Conservation (phyloP, 495 filamentous ascomycete species). For the Astrothelium subdiscretum region DNA sequence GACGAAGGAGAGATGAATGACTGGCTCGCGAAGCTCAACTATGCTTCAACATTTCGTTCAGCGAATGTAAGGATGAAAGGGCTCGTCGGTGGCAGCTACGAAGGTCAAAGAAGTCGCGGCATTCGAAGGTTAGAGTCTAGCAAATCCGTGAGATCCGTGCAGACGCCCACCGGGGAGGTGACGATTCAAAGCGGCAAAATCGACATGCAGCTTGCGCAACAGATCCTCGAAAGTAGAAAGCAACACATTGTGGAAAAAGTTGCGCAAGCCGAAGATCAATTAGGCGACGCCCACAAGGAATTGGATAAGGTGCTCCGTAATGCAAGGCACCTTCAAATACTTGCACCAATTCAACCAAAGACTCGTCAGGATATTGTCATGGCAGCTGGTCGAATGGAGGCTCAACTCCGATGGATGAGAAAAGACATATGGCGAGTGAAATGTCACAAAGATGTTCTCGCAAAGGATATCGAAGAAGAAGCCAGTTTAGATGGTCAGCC, state of each 20-base stretch:
- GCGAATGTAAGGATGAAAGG: constrained; percentile 86
- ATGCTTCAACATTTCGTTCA: constrained; percentile 84
- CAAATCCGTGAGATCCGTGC: constrained; percentile 45
- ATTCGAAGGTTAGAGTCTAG: constrained; percentile 55
- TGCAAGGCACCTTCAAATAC: constrained; percentile 79
- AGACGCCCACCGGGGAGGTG: constrained; percentile 59
- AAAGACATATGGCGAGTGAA: constrained; percentile 88
- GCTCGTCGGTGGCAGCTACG: constrained; percentile 72
- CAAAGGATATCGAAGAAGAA: constrained; percentile 76
- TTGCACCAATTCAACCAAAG: constrained; percentile 77
- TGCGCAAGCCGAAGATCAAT: constrained; percentile 67
- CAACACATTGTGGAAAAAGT: constrained; percentile 77
- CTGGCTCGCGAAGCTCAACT: constrained; percentile 93
- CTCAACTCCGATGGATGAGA: constrained; percentile 83
- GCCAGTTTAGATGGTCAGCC: constrained; percentile 15
- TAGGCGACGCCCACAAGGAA: constrained; percentile 58
- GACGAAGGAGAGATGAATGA: constrained; percentile 88
- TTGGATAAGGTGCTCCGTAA: constrained; percentile 77
- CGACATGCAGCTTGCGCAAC: constrained; percentile 66
- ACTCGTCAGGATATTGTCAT: constrained; percentile 77
- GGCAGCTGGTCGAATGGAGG: constrained; percentile 73
- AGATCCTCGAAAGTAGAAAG: constrained; percentile 68
- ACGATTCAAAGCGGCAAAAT: constrained; percentile 55
- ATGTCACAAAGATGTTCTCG: constrained; percentile 81
- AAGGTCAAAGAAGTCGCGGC: constrained; percentile 65